These are phyloP conservation scores for Aspergillus sparsus DNA, from an alignment of 495 filamentous ascomycete genomes.

Conservation along the genomic window DNA sequence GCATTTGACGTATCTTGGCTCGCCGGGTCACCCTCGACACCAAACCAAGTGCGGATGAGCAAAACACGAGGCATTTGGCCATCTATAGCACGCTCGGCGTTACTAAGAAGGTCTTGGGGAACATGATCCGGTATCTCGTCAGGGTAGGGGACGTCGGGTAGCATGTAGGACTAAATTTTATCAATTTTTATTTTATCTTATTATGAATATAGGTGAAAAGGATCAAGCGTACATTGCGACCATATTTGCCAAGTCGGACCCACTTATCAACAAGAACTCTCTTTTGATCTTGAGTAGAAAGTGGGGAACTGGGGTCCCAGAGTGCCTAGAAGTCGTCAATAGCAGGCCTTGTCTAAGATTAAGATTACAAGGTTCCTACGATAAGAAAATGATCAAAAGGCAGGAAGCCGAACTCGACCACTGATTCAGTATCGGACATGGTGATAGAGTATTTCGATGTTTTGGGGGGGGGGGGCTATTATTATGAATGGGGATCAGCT, in stretches of 20 bases:
- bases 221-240: conserved; percentile 5
- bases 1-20: conserved; percentile 15
- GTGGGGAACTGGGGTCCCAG: conserved; percentile 14
- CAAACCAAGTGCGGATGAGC: conserved; percentile 24
- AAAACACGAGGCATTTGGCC: conserved; percentile 7
- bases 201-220: not conserved
- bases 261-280: conserved; percentile 12
- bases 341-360: not conserved
- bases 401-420: conserved; percentile 9
- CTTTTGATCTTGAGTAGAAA: conserved; percentile 10
- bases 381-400: conserved; percentile 20
- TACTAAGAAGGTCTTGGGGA: conserved; percentile 16
- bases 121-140: conserved; percentile 24
- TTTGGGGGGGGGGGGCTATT: no score
- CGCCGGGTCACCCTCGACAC: not conserved
- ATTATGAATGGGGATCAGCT: no score
- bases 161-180: not conserved
- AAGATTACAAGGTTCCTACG: not conserved
- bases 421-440: not conserved
- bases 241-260: conserved; percentile 13
- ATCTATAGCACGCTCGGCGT: conserved; percentile 12
- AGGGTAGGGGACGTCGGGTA: conserved; percentile 1
- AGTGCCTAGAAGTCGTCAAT: conserved; percentile 8
- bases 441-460: not conserved
- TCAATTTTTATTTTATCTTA: not conserved